Conservation (phyloP, 139 green algal genomes). For the Cymbomonas tetramitiformis region DNA sequence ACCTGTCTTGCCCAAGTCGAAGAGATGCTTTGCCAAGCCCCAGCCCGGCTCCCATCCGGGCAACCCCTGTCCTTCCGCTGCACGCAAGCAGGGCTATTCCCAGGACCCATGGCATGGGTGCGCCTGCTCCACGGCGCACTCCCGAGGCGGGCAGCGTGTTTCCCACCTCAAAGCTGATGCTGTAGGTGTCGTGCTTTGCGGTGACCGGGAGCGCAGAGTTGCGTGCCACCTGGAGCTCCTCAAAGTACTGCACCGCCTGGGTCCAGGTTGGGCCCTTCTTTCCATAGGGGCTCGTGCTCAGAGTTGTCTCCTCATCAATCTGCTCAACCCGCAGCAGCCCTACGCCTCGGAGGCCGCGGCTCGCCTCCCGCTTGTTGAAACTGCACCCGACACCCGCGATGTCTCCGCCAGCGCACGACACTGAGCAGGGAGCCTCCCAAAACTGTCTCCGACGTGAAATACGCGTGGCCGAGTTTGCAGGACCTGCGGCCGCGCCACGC, state of each 20-base stretch:
- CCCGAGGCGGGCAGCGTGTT: neutral
- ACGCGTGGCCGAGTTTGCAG: too few species aligned
- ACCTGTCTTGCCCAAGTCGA: too few species aligned
- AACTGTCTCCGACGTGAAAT: too few species aligned
- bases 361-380: too few species aligned
- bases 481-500: too few species aligned
- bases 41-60: neutral
- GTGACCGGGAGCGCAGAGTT: constrained; percentile 22
- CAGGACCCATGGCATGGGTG: too few species aligned
- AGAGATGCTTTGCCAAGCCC: neutral
- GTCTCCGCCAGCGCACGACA: too few species aligned
- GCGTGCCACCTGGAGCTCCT: constrained; percentile 28
- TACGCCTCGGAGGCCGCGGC: neutral
- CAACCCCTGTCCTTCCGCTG: too few species aligned
- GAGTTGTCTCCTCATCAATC: constrained; percentile 12
- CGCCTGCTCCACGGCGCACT: neutral
- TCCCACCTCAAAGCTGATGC: constrained; percentile 21
- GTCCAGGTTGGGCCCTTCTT: constrained; percentile 26
- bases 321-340: neutral
- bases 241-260: constrained; percentile 56
- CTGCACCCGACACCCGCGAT: too few species aligned
- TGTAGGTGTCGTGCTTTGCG: constrained; percentile 19
- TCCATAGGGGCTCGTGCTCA: constrained; percentile 19
- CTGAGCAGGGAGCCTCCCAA: too few species aligned
- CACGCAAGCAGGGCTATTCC: too few species aligned